Percentiles rank a stretch among this genome's conserved stretches.
Evolutionary conservation across 192 early-diverging fungal genomes (phyloP).

Genomic region (Backusella psychrophila): DNA sequence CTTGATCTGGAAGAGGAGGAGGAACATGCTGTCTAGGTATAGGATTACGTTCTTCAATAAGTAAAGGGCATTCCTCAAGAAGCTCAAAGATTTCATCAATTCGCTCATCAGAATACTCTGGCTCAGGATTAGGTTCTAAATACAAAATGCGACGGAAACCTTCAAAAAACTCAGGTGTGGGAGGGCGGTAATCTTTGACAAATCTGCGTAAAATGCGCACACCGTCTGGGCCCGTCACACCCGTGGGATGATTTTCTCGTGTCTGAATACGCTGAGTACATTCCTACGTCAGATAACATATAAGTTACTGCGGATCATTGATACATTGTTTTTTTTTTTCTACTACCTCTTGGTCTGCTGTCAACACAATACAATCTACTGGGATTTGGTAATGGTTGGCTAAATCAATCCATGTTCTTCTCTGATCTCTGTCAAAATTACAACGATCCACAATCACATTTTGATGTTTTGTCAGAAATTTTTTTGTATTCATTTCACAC

Average conservation of each 20-base stretch:
- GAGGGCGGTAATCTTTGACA: slow-evolving; percentile 43
- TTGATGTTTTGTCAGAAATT: slow-evolving; percentile 49
- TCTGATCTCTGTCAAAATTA: slow-evolving; percentile 76
- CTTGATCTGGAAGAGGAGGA: background rate
- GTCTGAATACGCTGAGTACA: slow-evolving; percentile 64
- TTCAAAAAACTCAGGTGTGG: slow-evolving; percentile 35
- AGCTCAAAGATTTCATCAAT: slow-evolving; percentile 29
- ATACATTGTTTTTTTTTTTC: background rate
- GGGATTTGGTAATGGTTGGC: slow-evolving; percentile 54
- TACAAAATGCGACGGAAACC: slow-evolving; percentile 45
- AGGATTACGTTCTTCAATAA: background rate
- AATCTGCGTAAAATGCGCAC: slow-evolving; percentile 64
- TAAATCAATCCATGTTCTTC: slow-evolving; percentile 68
- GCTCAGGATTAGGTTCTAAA: slow-evolving; percentile 36
- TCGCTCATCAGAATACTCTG: slow-evolving; percentile 41
- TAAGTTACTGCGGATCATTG: too few relatives aligned
- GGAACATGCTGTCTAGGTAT: background rate
- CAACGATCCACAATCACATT: slow-evolving; percentile 76
- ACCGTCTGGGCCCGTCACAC: slow-evolving; percentile 64
- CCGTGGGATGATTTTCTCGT: slow-evolving; percentile 66
- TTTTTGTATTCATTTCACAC: slow-evolving; percentile 51
- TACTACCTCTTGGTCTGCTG: slow-evolving; percentile 50
- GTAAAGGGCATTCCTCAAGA: background rate
- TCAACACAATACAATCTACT: slow-evolving; percentile 70
- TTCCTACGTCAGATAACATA: slow-evolving; percentile 8